A percentile compares a stretch with the other conserved stretches of the same genome.
Evolutionary conservation across 331 rosid genomes (phyloP).

Genomic region (Pyracantha coccinea): DNA sequence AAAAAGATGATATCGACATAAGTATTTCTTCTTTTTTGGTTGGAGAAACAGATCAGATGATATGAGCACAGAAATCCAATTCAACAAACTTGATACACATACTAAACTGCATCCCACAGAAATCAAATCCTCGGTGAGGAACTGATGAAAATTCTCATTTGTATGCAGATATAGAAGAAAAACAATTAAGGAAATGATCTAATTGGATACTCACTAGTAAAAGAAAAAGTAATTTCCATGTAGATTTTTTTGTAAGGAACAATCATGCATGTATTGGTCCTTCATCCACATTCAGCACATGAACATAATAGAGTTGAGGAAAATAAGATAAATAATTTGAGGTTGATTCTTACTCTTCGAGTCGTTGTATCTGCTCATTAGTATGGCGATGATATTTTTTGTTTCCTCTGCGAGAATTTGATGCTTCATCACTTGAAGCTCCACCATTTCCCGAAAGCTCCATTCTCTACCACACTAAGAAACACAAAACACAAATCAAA

Average conservation of each 20-base stretch:
- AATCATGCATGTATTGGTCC: neutral
- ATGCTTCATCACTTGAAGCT: constrained; percentile 15
- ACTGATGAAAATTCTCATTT: neutral
- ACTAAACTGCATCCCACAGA: neutral
- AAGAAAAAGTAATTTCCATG: neutral
- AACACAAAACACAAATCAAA: neutral
- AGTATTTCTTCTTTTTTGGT: neutral
- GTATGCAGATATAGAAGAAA: neutral
- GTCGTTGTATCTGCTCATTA: constrained; percentile 27
- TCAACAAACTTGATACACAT: neutral
- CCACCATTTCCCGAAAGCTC: constrained; percentile 10
- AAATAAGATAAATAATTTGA: neutral
- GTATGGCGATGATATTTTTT: constrained; percentile 33
- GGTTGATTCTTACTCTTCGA: constrained; percentile 48
- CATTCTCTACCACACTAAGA: constrained; percentile 3
- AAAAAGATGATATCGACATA: too few species aligned
- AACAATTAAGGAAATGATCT: neutral
- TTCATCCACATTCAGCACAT: neutral
- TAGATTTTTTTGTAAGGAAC: neutral
- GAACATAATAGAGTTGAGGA: too few species aligned
- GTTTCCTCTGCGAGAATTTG: constrained; percentile 6
- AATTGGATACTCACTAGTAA: neutral
- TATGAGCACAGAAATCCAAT: neutral
- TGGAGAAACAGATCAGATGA: neutral
- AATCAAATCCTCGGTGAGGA: neutral